These are phyloP conservation scores for Tolypocladium endophyticum DNA, from an alignment of 2,329 filamentous ascomycete species.

Conservation along the genomic window DNA sequence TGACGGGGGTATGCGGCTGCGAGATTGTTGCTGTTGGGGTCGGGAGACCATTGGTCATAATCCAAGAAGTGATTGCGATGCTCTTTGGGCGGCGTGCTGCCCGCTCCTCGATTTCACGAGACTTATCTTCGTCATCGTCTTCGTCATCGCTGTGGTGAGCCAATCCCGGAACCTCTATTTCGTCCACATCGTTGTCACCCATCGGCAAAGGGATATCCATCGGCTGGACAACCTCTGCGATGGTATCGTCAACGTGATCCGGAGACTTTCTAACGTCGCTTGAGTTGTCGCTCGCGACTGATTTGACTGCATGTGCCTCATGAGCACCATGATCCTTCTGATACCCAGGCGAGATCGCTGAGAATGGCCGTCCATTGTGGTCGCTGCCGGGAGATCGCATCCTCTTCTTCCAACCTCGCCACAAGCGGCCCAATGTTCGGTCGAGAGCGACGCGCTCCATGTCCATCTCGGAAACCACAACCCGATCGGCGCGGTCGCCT, in stretches of 20 bases:
- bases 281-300: constrained; percentile 1
- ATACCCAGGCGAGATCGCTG: constrained; percentile 30
- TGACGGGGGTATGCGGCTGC: constrained; percentile 23
- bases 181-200: constrained; percentile 57
- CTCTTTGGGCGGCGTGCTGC: constrained; percentile 35
- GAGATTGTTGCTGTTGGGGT: constrained; percentile 21
- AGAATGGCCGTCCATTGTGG: constrained; percentile 36
- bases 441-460: constrained; percentile 91
- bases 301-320: constrained; percentile 22
- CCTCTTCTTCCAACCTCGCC: constrained; percentile 92
- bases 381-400: constrained; percentile 48
- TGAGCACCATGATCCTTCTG: constrained; percentile 23
- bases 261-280: constrained; percentile 5
- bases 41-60: constrained; percentile 16
- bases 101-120: constrained; percentile 15
- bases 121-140: constrained; percentile 29
- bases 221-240: constrained; percentile 20
- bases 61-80: constrained; percentile 13
- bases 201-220: constrained; percentile 55
- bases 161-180: constrained; percentile 71
- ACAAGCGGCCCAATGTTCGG: constrained; percentile 75
- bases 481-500: constrained; percentile 46
- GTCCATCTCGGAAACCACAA: constrained; percentile 82
- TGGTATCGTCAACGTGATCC: constrained; percentile 8
- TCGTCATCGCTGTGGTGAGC: constrained; percentile 54